Conservation (phyloP, 306 rosid genomes). For the Cicer chorassanicum region DNA sequence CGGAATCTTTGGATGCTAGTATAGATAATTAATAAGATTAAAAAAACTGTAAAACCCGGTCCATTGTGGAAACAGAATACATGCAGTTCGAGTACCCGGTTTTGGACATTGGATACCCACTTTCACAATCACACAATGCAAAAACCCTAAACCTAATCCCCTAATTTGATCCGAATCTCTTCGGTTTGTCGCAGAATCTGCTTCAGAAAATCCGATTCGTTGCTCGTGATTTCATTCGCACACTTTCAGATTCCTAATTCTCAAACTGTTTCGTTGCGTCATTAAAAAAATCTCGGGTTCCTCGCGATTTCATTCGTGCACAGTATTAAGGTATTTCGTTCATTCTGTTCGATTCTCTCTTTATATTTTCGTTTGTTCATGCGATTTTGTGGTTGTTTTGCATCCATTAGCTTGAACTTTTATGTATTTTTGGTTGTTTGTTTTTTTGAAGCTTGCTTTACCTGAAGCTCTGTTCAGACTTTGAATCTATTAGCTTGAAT, state of each 20-base stretch:
- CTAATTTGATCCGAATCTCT: not conserved
- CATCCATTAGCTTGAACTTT: not conserved
- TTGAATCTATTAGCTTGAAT: not conserved
- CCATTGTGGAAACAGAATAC: not conserved
- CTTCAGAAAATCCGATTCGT: not conserved
- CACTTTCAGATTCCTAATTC: not conserved
- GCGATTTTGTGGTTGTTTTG: not conserved
- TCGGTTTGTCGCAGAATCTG: not conserved
- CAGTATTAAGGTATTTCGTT: not conserved
- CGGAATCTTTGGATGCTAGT: too few relatives aligned
- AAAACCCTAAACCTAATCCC: conserved; percentile 9
- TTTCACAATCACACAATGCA: conserved; percentile 3
- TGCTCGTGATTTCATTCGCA: not conserved
- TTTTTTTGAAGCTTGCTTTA: too few relatives aligned
- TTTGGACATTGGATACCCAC: conserved; percentile 1
- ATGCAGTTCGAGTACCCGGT: not conserved
- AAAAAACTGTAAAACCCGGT: not conserved
- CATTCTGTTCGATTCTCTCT: not conserved
- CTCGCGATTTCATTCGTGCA: not conserved
- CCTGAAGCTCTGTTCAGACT: too few relatives aligned
- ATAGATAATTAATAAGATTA: too few relatives aligned
- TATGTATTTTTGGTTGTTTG: too few relatives aligned
- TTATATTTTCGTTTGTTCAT: not conserved
- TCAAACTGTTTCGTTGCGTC: not conserved
- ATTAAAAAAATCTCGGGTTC: not conserved